These are phyloP conservation scores for Raphanus hybrid DNA, from an alignment of 441 rosid genomes.

Conservation along the genomic window DNA sequence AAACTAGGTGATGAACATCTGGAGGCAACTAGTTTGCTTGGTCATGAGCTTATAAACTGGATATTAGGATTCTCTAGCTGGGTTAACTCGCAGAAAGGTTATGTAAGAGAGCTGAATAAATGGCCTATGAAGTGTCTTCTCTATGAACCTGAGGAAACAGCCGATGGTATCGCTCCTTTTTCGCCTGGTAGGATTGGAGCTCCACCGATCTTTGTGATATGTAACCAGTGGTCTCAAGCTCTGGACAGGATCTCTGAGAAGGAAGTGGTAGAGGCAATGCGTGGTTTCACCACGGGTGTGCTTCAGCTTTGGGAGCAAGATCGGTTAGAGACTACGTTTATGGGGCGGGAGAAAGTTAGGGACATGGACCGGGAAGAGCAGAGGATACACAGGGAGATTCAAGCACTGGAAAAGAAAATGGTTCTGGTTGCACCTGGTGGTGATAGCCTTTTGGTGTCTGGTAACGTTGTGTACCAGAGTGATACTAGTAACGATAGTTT, in stretches of 20 bases:
- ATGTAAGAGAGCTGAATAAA: conserved; percentile 71
- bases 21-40: conserved; percentile 68
- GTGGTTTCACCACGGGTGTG: conserved; percentile 63
- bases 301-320: conserved; percentile 84
- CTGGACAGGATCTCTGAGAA: conserved; percentile 77
- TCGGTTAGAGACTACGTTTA: conserved; percentile 60
- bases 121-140: conserved; percentile 84
- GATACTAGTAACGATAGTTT: conserved; percentile 69
- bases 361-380: conserved; percentile 79
- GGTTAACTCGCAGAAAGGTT: conserved; percentile 82
- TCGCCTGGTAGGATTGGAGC: conserved; percentile 97
- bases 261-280: conserved; percentile 85
- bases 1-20: conserved; percentile 71
- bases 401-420: conserved; percentile 84
- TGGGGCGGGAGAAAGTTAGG: conserved; percentile 56
- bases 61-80: conserved; percentile 70
- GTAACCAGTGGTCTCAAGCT: conserved; percentile 95
- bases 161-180: conserved; percentile 85
- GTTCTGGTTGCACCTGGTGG: conserved; percentile 52
- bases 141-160: conserved; percentile 88
- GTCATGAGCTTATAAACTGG: conserved; percentile 81
- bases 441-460: conserved; percentile 48
- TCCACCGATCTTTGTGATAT: conserved; percentile 86
- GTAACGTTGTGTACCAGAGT: conserved; percentile 64
- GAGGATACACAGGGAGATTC: conserved; percentile 82